These are phyloP conservation scores for Hypericum perforatum DNA, from an alignment of 345 rosid species.

Conservation along the genomic window DNA sequence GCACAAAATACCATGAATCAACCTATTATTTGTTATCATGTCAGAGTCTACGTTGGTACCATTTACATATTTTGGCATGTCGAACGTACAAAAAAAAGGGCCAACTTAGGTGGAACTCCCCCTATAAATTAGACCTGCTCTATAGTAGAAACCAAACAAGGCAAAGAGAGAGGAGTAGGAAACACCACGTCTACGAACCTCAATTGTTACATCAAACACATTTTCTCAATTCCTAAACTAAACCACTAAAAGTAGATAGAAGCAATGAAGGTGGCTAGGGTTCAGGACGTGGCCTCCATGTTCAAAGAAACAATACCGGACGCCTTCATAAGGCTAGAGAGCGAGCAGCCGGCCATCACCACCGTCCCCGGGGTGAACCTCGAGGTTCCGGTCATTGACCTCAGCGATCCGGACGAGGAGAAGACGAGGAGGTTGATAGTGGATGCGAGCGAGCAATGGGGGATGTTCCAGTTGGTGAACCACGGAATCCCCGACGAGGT, in stretches of 20 bases:
- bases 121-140: no score
- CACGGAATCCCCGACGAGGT: conserved; percentile 45
- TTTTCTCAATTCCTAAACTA: no score
- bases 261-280: not conserved
- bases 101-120: no score
- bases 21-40: no score
- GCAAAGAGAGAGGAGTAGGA: no score
- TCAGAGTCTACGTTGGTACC: no score
- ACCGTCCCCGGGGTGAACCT: conserved; percentile 44
- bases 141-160: no score
- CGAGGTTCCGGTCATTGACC: conserved; percentile 39
- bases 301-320: conserved; percentile 38
- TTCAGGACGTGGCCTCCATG: conserved; percentile 3
- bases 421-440: conserved; percentile 16
- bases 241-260: not conserved
- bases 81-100: no score
- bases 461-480: conserved; percentile 55
- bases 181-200: no score
- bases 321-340: conserved; percentile 53
- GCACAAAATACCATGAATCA: no score
- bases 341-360: conserved; percentile 61
- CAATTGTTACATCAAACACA: no score
- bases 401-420: conserved; percentile 24
- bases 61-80: no score
- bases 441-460: conserved; percentile 42